Conservation (phyloP, 2,329 filamentous ascomycete species). For the Aureobasidium melanogenum region DNA sequence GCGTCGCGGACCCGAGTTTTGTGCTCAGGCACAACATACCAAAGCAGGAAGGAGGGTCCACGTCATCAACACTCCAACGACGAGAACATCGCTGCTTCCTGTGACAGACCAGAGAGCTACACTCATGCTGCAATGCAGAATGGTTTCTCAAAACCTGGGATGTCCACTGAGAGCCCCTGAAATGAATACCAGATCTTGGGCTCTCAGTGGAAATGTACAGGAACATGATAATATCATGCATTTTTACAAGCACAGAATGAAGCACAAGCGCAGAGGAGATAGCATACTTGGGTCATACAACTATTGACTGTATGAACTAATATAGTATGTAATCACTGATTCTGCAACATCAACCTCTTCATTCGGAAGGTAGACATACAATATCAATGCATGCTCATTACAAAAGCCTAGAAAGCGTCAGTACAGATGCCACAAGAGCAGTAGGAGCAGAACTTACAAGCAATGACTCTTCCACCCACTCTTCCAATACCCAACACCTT, state of each 20-base stretch:
- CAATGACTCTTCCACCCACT: constrained; percentile 83
- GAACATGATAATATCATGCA: background rate
- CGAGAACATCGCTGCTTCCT: background rate
- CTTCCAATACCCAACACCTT: constrained; percentile 86
- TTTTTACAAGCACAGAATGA: background rate
- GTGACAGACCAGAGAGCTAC: no score
- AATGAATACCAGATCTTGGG: background rate
- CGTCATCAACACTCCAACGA: no score
- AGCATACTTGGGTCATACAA: background rate
- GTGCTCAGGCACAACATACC: no score
- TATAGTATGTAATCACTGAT: constrained; percentile 64
- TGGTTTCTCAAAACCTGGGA: background rate
- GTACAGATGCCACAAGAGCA: background rate
- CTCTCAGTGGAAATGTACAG: background rate
- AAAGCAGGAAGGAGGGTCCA: no score
- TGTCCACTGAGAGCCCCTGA: background rate
- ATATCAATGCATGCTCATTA: constrained; percentile 68
- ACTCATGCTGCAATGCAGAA: background rate
- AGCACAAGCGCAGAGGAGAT: background rate
- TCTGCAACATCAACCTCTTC: constrained; percentile 62
- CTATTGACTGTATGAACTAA: constrained; percentile 45
- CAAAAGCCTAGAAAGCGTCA: constrained; percentile 49
- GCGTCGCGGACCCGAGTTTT: no score
- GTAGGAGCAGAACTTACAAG: constrained; percentile 49
- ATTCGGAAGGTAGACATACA: constrained; percentile 72